A percentile compares a stretch with the other conserved stretches of the same genome.
These are phyloP conservation scores for Sporothrix curviconia DNA, from an alignment of 2,329 filamentous ascomycete species.

Conservation along the genomic window DNA sequence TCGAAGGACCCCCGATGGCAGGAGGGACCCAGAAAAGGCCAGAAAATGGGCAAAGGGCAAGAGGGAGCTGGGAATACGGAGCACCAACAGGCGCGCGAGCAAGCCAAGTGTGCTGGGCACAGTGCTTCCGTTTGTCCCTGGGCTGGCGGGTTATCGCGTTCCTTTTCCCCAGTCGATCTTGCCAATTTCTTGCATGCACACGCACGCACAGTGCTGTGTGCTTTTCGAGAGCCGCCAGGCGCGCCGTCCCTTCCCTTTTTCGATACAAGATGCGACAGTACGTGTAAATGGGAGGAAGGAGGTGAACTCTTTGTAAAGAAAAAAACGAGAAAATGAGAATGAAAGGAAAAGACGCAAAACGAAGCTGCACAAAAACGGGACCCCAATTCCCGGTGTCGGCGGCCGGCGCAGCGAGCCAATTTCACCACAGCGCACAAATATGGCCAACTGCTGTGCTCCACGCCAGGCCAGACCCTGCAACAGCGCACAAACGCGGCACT, in stretches of 20 bases:
- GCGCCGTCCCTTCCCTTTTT: no score
- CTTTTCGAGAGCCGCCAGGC: no score
- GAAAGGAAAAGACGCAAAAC: background rate
- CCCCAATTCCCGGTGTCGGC: constrained; percentile 8
- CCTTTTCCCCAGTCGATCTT: constrained; percentile 1
- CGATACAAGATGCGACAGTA: no score
- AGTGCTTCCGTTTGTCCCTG: constrained; percentile 7
- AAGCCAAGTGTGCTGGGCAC: background rate
- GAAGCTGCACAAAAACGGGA: background rate
- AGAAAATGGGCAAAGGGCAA: background rate
- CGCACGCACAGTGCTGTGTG: no score
- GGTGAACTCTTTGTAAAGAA: no score
- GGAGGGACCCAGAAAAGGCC: background rate
- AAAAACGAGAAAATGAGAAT: no score
- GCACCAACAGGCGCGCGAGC: background rate
- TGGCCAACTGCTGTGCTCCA: no score
- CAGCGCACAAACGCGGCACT: constrained; percentile 1
- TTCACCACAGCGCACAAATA: no score
- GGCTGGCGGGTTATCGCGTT: background rate
- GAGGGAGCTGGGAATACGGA: constrained; percentile 9
- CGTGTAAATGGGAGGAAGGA: no score
- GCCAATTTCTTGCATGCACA: background rate
- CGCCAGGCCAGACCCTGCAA: no score
- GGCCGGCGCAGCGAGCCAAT: background rate
- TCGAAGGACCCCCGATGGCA: no score